Evolutionary conservation across 2,329 filamentous ascomycete species (phyloP).

Genomic region (Talaromyces sp.): DNA sequence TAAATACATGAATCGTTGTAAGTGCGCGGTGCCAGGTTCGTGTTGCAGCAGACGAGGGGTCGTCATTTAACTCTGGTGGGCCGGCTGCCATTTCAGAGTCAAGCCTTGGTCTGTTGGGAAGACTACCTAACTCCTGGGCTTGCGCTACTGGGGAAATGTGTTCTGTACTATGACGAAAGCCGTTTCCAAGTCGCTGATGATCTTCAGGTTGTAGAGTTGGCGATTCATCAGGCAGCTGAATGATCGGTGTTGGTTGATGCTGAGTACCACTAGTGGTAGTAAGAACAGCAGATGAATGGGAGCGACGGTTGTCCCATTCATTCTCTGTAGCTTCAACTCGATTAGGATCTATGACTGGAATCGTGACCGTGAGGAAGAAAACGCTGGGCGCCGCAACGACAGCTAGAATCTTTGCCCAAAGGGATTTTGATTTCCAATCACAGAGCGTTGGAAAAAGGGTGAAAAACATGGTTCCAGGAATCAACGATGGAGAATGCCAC

Average conservation of each 20-base stretch:
- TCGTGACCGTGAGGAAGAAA: constrained; percentile 80
- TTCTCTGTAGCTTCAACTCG: constrained; percentile 46
- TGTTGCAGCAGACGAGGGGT: constrained; percentile 24
- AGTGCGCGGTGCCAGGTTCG: constrained; percentile 89
- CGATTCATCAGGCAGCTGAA: constrained; percentile 37
- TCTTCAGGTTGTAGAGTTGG: constrained; percentile 29
- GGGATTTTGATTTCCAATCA: constrained; percentile 74
- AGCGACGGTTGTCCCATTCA: neutral
- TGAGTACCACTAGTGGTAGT: constrained; percentile 35
- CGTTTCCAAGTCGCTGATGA: neutral
- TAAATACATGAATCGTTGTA: constrained; percentile 77
- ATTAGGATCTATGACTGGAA: constrained; percentile 81
- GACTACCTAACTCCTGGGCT: neutral
- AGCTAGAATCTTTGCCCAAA: constrained; percentile 80
- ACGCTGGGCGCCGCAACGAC: constrained; percentile 84
- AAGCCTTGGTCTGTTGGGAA: constrained; percentile 25
- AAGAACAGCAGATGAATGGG: neutral
- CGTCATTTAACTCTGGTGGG: constrained; percentile 20
- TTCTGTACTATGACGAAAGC: neutral
- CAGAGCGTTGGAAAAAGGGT: constrained; percentile 85
- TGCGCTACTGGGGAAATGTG: neutral
- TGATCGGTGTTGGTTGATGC: constrained; percentile 23
- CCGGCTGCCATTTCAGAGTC: constrained; percentile 41
- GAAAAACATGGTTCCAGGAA: constrained; percentile 65
- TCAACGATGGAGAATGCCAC: constrained; percentile 75